Conservation (phyloP, 148 eudicot species). For the Vaccinium corymbosum region DNA sequence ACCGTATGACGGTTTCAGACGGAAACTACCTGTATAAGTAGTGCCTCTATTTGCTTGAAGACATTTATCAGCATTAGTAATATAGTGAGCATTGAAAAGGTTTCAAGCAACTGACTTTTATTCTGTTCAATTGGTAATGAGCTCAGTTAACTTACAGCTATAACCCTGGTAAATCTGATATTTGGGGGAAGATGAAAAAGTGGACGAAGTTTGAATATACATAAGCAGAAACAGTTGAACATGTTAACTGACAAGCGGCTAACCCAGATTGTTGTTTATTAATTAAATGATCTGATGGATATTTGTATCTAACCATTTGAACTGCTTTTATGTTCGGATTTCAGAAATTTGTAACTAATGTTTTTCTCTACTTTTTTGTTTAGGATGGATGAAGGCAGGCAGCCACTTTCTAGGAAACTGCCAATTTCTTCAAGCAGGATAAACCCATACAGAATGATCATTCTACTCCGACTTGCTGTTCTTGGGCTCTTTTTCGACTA, state of each 20-base stretch:
- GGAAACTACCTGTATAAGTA: background rate
- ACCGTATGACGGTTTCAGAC: too few relatives aligned
- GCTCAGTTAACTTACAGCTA: background rate
- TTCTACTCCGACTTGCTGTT: constrained; percentile 68
- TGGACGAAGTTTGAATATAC: background rate
- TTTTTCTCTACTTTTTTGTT: constrained; percentile 7
- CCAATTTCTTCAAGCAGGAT: constrained; percentile 93
- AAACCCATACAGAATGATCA: constrained; percentile 83
- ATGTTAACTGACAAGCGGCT: background rate
- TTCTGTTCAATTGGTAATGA: background rate
- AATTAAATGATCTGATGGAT: background rate
- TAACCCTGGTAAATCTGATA: background rate
- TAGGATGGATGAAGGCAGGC: constrained; percentile 99
- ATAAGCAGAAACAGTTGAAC: background rate
- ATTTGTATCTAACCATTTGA: background rate
- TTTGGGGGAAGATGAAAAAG: background rate
- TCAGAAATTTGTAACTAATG: background rate
- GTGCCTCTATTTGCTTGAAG: background rate
- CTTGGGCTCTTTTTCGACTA: constrained; percentile 88
- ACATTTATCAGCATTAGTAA: background rate
- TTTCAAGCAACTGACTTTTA: background rate
- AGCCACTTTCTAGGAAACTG: constrained; percentile 88
- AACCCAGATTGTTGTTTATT: background rate
- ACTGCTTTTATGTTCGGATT: background rate
- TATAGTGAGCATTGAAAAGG: background rate